These are phyloP conservation scores for Leptographium lundbergii DNA, from an alignment of 2,329 filamentous ascomycete species.

Conservation along the genomic window DNA sequence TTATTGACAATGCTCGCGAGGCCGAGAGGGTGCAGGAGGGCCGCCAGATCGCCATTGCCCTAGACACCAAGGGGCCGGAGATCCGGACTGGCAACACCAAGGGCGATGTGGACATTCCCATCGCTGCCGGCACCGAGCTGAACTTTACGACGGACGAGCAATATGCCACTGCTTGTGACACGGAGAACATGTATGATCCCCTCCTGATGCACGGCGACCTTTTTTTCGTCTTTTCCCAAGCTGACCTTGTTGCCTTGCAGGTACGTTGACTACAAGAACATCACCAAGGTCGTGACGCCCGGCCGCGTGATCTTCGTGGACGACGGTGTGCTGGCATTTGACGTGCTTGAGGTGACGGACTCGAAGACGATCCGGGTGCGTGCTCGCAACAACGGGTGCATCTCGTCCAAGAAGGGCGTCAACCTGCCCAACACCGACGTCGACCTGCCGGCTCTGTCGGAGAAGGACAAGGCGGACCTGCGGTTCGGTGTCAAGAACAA, in stretches of 20 bases:
- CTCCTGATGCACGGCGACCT: background rate
- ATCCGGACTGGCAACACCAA: conserved; percentile 55
- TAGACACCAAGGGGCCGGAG: conserved; percentile 57
- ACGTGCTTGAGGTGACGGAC: conserved; percentile 78
- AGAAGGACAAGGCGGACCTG: conserved; percentile 95
- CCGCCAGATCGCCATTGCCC: conserved; percentile 87
- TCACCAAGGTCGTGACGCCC: conserved; percentile 88
- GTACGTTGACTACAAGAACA: conserved; percentile 99
- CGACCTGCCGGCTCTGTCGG: conserved; percentile 89
- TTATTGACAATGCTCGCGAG: conserved; percentile 88
- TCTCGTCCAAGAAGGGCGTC: conserved; percentile 98
- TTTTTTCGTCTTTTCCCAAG: background rate
- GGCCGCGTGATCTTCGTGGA: conserved; percentile 96
- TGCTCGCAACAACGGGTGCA: conserved; percentile 95
- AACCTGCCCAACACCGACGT: conserved; percentile 98
- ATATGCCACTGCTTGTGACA: conserved; percentile 73
- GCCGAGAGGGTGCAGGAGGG: conserved; percentile 68
- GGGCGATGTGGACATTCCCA: conserved; percentile 68
- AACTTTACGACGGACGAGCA: conserved; percentile 96
- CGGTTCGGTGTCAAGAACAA: conserved; percentile 95
- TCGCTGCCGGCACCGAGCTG: conserved; percentile 69
- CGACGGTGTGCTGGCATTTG: conserved; percentile 93
- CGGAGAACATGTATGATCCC: conserved; percentile 74
- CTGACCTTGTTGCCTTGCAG: conserved; percentile 26
- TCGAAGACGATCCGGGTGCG: conserved; percentile 77